phyloP scores from a whole-genome alignment of 352 stramenopile genomes.

The Phytophthora palmivora region DNA sequence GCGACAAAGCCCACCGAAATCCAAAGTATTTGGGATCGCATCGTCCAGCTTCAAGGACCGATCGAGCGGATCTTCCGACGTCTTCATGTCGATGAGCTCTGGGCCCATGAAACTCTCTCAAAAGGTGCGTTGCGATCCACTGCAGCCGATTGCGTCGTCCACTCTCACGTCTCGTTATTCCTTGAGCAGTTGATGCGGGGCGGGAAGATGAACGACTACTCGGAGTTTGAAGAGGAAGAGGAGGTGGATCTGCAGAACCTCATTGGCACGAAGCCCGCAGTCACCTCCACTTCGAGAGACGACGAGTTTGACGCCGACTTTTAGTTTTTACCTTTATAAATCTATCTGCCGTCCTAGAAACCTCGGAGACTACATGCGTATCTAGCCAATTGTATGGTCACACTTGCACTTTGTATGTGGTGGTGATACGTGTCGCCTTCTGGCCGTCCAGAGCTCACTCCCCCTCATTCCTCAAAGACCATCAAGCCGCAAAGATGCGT shows the following conservation, averaged over 20 bases:
- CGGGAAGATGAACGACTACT: slow-evolving; percentile 79
- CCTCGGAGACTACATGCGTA: slow-evolving; percentile 4
- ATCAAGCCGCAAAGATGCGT: slow-evolving; percentile 75
- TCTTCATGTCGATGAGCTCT: slow-evolving; percentile 70
- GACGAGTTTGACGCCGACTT: slow-evolving; percentile 77
- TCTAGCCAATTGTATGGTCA: slow-evolving; percentile 7
- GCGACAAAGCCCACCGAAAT: slow-evolving; percentile 56
- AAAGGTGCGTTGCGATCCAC: slow-evolving; percentile 46
- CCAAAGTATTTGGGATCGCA: slow-evolving; percentile 61
- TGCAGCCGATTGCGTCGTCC: background rate
- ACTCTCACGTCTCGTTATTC: slow-evolving; percentile 11
- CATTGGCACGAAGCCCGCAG: slow-evolving; percentile 49
- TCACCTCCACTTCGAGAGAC: slow-evolving; percentile 21
- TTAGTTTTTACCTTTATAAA: slow-evolving; percentile 17
- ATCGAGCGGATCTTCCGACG: slow-evolving; percentile 47
- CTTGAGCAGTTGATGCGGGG: slow-evolving; percentile 64
- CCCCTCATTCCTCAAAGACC: slow-evolving; percentile 50
- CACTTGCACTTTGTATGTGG: slow-evolving; percentile 19
- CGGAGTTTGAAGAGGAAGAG: slow-evolving; percentile 83
- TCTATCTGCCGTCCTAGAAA: background rate
- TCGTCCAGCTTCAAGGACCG: slow-evolving; percentile 67
- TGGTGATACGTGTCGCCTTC: slow-evolving; percentile 32
- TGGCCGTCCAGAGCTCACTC: slow-evolving; percentile 17
- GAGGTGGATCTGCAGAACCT: slow-evolving; percentile 80
- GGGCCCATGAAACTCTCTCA: slow-evolving; percentile 63